A percentile compares a stretch with the other conserved stretches of the same genome.
Evolutionary conservation across 257 asterid genomes (phyloP).

Genomic region (Primulina tabacum): DNA sequence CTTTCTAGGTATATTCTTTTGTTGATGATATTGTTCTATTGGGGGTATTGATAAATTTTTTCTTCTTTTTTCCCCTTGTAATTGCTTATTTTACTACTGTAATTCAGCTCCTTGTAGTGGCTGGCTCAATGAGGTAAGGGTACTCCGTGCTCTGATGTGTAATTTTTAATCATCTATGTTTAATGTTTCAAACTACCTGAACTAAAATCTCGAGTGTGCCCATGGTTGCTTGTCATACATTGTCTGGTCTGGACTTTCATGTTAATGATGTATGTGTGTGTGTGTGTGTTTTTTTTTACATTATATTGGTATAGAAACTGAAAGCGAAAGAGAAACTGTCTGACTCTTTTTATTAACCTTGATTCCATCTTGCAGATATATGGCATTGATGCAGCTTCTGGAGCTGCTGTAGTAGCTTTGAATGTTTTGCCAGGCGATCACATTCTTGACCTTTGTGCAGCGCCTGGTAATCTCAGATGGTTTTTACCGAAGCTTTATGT

Average conservation of each 20-base stretch:
- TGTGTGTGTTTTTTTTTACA: background rate
- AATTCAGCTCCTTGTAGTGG: no score
- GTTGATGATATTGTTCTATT: background rate
- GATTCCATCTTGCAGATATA: slow-evolving; percentile 57
- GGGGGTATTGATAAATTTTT: background rate
- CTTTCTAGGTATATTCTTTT: background rate
- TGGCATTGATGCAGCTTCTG: slow-evolving; percentile 98
- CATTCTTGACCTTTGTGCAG: slow-evolving; percentile 94
- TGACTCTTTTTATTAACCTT: slow-evolving; percentile 3
- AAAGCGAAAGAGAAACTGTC: background rate
- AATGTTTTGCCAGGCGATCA: slow-evolving; percentile 71
- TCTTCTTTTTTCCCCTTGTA: background rate
- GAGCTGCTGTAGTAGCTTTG: slow-evolving; percentile 93
- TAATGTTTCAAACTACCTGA: no score
- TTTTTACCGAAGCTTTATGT: slow-evolving; percentile 36
- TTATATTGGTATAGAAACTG: background rate
- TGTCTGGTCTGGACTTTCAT: background rate
- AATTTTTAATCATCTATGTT: no score
- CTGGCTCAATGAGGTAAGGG: no score
- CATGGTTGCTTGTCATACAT: background rate
- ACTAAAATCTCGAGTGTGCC: background rate
- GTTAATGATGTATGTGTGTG: background rate
- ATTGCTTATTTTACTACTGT: background rate
- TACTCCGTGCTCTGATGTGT: no score
- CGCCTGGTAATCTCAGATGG: slow-evolving; percentile 61